A percentile compares a stretch with the other conserved stretches of the same genome.
Conservation (phyloP, 352 stramenopile species). For the Aphanomyces cochlioides region DNA sequence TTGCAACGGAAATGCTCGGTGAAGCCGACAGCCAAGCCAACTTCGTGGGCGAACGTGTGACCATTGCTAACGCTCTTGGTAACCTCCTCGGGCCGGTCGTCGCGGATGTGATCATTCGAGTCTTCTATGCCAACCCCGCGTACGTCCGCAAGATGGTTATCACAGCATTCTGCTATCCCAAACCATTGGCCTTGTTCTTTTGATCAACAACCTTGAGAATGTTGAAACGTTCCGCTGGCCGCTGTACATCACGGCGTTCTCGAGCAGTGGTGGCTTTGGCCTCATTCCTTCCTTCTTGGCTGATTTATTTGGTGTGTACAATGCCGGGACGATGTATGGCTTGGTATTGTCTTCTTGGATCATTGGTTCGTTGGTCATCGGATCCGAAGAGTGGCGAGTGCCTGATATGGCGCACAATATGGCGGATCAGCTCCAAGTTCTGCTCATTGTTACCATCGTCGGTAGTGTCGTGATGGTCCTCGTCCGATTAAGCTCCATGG, state of each 20-base stretch:
- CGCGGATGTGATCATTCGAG: conserved; percentile 22
- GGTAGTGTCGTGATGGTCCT: conserved; percentile 17
- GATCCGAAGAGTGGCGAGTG: not conserved
- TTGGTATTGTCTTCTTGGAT: conserved; percentile 25
- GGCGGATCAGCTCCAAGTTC: not conserved
- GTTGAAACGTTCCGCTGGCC: not conserved
- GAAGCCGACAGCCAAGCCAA: not conserved
- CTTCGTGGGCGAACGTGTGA: conserved; percentile 11
- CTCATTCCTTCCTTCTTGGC: conserved; percentile 31
- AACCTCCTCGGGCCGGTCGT: not conserved
- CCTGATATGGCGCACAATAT: not conserved
- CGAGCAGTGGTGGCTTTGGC: conserved; percentile 16
- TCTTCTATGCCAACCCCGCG: conserved; percentile 24
- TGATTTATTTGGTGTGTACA: conserved; percentile 34
- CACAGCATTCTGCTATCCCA: no score
- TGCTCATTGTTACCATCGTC: not conserved
- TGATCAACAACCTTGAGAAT: not conserved
- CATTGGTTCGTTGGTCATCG: not conserved
- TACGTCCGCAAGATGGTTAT: conserved; percentile 16
- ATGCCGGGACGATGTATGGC: conserved; percentile 32
- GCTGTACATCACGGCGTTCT: conserved; percentile 8
- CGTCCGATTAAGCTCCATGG: conserved; percentile 17
- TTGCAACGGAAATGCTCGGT: not conserved
- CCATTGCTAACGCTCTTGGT: not conserved
- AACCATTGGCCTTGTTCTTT: not conserved